Conservation (phyloP, 495 filamentous ascomycete species). For the Xylaria castorea region DNA sequence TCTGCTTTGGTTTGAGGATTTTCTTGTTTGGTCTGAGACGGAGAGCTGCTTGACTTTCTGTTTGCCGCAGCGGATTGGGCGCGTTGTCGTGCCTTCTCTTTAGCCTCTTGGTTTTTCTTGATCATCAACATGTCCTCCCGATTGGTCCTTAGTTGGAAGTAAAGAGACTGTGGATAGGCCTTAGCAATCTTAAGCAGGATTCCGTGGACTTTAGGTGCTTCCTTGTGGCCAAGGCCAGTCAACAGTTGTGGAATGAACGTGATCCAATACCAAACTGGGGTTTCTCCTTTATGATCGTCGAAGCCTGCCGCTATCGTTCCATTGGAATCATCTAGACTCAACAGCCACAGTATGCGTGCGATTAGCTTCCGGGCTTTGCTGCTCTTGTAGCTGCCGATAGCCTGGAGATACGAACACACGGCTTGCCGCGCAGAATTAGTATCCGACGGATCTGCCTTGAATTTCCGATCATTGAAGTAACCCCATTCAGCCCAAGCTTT, state of each 20-base stretch:
- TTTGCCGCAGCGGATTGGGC: slow-evolving; percentile 50
- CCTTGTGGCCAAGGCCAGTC: slow-evolving; percentile 84
- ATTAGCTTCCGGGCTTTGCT: slow-evolving; percentile 94
- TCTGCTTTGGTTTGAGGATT: slow-evolving; percentile 53
- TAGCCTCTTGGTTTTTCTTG: slow-evolving; percentile 84
- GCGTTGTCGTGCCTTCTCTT: slow-evolving; percentile 67
- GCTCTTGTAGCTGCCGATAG: slow-evolving; percentile 93
- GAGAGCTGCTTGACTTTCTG: slow-evolving; percentile 48
- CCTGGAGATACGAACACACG: slow-evolving; percentile 94
- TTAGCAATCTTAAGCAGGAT: slow-evolving; percentile 94
- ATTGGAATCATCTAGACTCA: slow-evolving; percentile 90
- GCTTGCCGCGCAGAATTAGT: slow-evolving; percentile 85
- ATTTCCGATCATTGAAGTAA: slow-evolving; percentile 93
- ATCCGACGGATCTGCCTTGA: slow-evolving; percentile 85
- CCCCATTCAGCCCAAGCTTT: slow-evolving; percentile 99
- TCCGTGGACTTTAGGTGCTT: slow-evolving; percentile 81
- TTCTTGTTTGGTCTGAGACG: slow-evolving; percentile 44
- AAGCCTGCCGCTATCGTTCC: slow-evolving; percentile 81
- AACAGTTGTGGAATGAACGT: slow-evolving; percentile 97
- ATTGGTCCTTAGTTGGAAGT: slow-evolving; percentile 91
- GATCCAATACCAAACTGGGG: slow-evolving; percentile 98
- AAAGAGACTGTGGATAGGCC: slow-evolving; percentile 89
- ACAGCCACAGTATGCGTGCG: slow-evolving; percentile 93
- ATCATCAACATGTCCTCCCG: slow-evolving; percentile 93
- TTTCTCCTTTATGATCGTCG: slow-evolving; percentile 93